phyloP scores from a whole-genome alignment of 208 protist genomes.

The Leishmania mexicana region DNA sequence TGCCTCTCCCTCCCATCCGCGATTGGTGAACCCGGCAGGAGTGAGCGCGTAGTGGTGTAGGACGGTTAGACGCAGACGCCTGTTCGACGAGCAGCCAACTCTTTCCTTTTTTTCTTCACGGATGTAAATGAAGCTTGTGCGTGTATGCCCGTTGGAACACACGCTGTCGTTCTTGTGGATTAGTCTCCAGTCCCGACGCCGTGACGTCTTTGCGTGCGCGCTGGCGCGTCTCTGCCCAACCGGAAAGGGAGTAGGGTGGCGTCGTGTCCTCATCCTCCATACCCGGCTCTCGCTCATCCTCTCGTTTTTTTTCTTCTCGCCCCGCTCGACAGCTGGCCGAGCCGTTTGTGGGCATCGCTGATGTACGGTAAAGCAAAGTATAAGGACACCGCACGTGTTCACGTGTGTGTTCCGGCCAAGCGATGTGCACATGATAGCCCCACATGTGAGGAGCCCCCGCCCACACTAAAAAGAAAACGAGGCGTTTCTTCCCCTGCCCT shows the following conservation, averaged over 20 bases:
- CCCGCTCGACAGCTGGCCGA: not conserved
- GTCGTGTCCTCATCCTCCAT: not conserved
- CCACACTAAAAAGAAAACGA: no score
- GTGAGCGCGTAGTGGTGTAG: constrained; percentile 9
- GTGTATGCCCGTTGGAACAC: not conserved
- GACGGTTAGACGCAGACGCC: no score
- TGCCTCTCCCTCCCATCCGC: not conserved
- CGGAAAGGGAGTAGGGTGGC: not conserved
- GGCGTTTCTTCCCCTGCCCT: no score
- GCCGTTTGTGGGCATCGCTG: not conserved
- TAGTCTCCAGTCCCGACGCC: not conserved
- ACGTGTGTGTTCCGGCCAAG: not conserved
- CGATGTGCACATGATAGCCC: not conserved
- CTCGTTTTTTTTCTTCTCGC: no score
- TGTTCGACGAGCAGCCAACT: not conserved
- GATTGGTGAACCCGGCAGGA: not conserved
- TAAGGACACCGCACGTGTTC: not conserved
- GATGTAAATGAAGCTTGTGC: not conserved
- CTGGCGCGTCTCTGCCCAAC: not conserved
- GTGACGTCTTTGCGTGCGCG: not conserved
- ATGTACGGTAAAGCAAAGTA: not conserved
- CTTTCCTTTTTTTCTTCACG: not conserved
- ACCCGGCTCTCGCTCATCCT: not conserved
- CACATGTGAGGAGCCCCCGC: not conserved
- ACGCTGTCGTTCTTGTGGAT: not conserved